These are phyloP conservation scores for Naematelia aurantialba DNA, from an alignment of 768 basidiomycete genomes.

Conservation along the genomic window DNA sequence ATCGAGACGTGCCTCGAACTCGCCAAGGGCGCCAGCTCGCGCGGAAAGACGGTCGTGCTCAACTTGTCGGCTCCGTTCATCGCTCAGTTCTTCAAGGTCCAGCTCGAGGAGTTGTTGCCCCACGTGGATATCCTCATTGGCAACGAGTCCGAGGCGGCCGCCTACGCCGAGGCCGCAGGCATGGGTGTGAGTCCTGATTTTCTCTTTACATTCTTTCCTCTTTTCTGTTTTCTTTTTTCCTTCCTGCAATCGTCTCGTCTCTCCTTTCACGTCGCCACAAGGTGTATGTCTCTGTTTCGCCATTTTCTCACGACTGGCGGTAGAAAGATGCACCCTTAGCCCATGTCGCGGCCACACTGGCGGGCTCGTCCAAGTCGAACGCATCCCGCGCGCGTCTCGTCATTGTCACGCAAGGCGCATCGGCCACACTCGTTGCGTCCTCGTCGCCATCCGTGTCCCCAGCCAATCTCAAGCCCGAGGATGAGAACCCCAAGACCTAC, in stretches of 20 bases:
- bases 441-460: conserved; percentile 51
- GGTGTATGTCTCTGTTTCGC: not conserved
- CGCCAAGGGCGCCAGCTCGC: conserved; percentile 69
- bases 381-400: conserved; percentile 71
- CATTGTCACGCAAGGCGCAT: conserved; percentile 83
- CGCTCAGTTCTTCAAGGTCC: conserved; percentile 79
- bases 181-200: conserved; percentile 56
- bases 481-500: conserved; percentile 63
- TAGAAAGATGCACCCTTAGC: not conserved
- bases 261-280: not conserved
- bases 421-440: conserved; percentile 71
- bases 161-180: conserved; percentile 73
- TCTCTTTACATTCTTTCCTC: too few species aligned
- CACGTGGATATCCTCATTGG: conserved; percentile 87
- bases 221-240: too few species aligned
- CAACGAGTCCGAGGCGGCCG: conserved; percentile 91
- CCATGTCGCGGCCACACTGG: conserved; percentile 56
- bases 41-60: conserved; percentile 78
- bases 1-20: conserved; percentile 65
- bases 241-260: too few species aligned
- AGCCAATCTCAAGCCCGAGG: conserved; percentile 54
- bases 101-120: conserved; percentile 75
- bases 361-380: conserved; percentile 71
- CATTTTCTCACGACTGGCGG: not conserved
- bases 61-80: conserved; percentile 99